phyloP scores from a whole-genome alignment of 2,329 filamentous ascomycete genomes.

The Fusarium zealandicum region DNA sequence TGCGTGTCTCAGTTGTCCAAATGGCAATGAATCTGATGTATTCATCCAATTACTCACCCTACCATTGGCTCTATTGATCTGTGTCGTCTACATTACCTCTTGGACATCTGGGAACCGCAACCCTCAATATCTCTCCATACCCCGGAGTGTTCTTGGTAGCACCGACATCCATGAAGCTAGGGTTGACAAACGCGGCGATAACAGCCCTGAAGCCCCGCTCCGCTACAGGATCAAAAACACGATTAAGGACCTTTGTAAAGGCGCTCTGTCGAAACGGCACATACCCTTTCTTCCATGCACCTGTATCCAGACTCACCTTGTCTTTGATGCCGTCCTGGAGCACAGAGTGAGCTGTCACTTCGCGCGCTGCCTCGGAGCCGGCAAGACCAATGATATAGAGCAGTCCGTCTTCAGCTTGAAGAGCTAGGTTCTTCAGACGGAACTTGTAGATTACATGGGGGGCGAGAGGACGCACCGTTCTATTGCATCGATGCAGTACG shows the following conservation, averaged over 20 bases:
- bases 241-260: conserved; percentile 57
- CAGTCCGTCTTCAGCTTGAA: conserved; percentile 49
- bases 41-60: background rate
- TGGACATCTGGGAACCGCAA: conserved; percentile 47
- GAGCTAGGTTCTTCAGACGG: conserved; percentile 47
- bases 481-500: conserved; percentile 53
- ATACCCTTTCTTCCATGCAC: conserved; percentile 45
- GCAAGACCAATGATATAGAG: conserved; percentile 58
- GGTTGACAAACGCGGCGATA: conserved; percentile 57
- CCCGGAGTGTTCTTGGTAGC: conserved; percentile 58
- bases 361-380: conserved; percentile 57
- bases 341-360: conserved; percentile 50
- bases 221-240: conserved; percentile 55
- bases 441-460: conserved; percentile 59
- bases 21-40: too few relatives aligned
- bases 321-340: conserved; percentile 62
- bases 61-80: too few relatives aligned
- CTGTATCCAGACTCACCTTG: conserved; percentile 47
- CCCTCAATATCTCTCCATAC: conserved; percentile 57
- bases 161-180: conserved; percentile 52
- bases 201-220: conserved; percentile 52
- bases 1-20: too few relatives aligned
- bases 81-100: background rate
- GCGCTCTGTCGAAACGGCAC: conserved; percentile 57
- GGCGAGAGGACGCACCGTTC: conserved; percentile 57